Base-by-base conservation (phyloP, 805 yeast species). In the Starmerella kuoi region DNA sequence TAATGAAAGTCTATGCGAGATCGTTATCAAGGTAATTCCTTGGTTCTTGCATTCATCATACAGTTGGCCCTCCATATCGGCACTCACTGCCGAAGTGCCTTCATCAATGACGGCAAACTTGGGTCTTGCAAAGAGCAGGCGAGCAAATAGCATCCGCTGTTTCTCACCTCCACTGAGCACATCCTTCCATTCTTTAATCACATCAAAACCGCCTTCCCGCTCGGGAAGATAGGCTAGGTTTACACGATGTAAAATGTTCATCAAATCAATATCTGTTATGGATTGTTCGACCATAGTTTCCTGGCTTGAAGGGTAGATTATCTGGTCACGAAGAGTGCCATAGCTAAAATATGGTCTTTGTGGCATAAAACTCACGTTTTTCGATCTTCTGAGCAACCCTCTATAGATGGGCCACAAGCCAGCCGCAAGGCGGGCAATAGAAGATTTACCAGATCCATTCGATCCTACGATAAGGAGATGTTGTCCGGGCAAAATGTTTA, bases 121-220 rank as follows among this genome's bases (percentile, higher is more conserved):
- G 37, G 94, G 94, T 41, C 73, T 72, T 57, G 80, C 83, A 64
- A 79, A 84, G 51, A 86, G 41, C 2, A 86, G 73, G 53, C 95
- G 70, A 0, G 96, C 95, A 65, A 86, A 81, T 60, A 84, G 76
- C 59, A 86, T 72, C 57, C 94, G 74, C 65, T 86, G 96, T 62
- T 84, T 79, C 60, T 86, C 96, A 44, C 96, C 96, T n/a, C 96
- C 96, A 61, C 91, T 79, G 50, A 86, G 70, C n/a, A 86, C 79
- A 57, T 81, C 93, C 55, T 78, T 78, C 95, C 95, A 86, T 51
- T 77, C 84, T 45, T 78, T 70, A 9, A 61, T 52, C 4, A 67
- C 57, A 28, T 61, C 61, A 62, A 70, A 61, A 9, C 77, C 77
- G 17, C 62, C 65, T 42, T 64, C 74, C 57, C 96, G 72, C 42